A percentile compares a stretch with the other conserved stretches of the same genome.
Conservation (phyloP, 768 basidiomycete species). For the Rhizopogon vinicolor region DNA sequence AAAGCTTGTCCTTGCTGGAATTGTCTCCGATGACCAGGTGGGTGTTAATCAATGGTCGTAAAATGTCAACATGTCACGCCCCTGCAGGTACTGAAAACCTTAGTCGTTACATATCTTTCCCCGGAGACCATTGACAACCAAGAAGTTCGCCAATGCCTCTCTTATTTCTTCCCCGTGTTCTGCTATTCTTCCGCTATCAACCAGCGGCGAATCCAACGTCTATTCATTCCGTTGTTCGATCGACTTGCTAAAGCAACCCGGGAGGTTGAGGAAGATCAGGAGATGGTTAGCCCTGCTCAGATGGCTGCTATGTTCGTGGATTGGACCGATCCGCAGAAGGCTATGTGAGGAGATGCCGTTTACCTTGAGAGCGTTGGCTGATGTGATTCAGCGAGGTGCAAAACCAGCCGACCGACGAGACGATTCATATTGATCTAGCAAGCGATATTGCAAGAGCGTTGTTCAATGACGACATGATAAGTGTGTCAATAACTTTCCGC, state of each 20-base stretch:
- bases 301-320: conserved; percentile 78
- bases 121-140: conserved; percentile 80
- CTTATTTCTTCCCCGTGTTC: conserved; percentile 83
- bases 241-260: conserved; percentile 52
- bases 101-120: conserved; percentile 65
- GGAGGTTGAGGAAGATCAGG: conserved; percentile 66
- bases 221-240: conserved; percentile 67
- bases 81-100: conserved; percentile 40
- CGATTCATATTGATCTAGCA: conserved; percentile 54
- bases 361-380: neutral
- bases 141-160: conserved; percentile 78
- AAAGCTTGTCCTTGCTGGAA: conserved; percentile 80
- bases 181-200: conserved; percentile 76
- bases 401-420: conserved; percentile 33
- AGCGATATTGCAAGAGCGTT: conserved; percentile 43
- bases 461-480: conserved; percentile 45
- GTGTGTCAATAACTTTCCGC: conserved; percentile 33
- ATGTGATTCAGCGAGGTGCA: conserved; percentile 31
- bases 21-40: conserved; percentile 70
- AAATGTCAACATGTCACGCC: neutral
- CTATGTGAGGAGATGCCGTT: conserved; percentile 39
- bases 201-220: conserved; percentile 68
- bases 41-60: conserved; percentile 13
- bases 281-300: conserved; percentile 69
- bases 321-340: conserved; percentile 84